Conservation (phyloP, 2,329 filamentous ascomycete species). For the Alternaria longipes region DNA sequence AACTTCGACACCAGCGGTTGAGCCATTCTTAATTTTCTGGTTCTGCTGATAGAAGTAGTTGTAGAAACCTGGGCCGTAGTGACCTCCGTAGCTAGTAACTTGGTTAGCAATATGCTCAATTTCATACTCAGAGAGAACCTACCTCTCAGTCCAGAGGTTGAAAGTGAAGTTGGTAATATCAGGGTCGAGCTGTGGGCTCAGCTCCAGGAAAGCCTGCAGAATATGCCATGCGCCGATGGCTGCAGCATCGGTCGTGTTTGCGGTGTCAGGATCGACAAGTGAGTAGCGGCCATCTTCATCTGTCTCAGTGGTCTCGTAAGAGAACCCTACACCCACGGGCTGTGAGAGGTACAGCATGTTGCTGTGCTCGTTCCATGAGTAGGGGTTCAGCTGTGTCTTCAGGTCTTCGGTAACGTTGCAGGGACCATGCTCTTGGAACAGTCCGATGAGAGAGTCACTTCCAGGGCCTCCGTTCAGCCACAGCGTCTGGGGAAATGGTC, state of each 20-base stretch:
- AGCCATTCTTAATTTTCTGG: slow-evolving; percentile 60
- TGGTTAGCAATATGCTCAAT: neutral
- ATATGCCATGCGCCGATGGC: slow-evolving; percentile 50
- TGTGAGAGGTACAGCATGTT: slow-evolving; percentile 54
- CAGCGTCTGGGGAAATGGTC: slow-evolving; percentile 42
- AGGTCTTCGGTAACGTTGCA: slow-evolving; percentile 48
- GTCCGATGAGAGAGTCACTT: slow-evolving; percentile 61
- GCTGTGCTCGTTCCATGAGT: slow-evolving; percentile 52
- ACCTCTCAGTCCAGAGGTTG: slow-evolving; percentile 58
- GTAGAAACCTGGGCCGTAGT: slow-evolving; percentile 64
- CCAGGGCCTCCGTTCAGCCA: slow-evolving; percentile 66
- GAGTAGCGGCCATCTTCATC: slow-evolving; percentile 42
- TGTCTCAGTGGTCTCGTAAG: slow-evolving; percentile 45
- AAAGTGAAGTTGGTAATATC: slow-evolving; percentile 63
- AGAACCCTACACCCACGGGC: slow-evolving; percentile 53
- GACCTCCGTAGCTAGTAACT: slow-evolving; percentile 49
- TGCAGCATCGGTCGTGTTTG: slow-evolving; percentile 47
- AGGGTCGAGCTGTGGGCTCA: slow-evolving; percentile 56
- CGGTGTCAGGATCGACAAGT: slow-evolving; percentile 39
- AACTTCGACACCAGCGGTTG: slow-evolving; percentile 58
- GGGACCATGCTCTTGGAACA: slow-evolving; percentile 58
- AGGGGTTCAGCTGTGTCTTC: slow-evolving; percentile 49
- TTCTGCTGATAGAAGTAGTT: slow-evolving; percentile 67
- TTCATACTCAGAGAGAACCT: neutral
- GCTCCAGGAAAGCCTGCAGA: slow-evolving; percentile 47